Percentiles rank a stretch among this genome's conserved stretches.
phyloP scores from a whole-genome alignment of 495 filamentous ascomycete species.

The Aspergillus incahuasiensis region DNA sequence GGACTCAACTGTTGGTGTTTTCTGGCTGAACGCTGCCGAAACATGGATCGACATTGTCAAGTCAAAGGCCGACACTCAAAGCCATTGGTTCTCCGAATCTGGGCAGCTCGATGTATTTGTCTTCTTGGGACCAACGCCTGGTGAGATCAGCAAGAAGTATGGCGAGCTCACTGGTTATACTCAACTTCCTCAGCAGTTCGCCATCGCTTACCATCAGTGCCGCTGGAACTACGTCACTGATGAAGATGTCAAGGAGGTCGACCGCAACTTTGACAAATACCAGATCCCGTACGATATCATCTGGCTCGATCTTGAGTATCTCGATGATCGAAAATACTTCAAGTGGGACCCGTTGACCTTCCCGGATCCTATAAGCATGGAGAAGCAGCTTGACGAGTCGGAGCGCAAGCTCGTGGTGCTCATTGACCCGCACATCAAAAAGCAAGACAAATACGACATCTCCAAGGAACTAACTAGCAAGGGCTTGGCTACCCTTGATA shows the following conservation, averaged over 20 bases:
- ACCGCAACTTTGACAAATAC: conserved; percentile 90
- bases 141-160: conserved; percentile 75
- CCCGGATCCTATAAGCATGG: conserved; percentile 79
- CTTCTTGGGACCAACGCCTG: conserved; percentile 81
- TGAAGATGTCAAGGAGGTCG: conserved; percentile 93
- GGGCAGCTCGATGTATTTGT: conserved; percentile 90
- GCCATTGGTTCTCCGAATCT: conserved; percentile 94
- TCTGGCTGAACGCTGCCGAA: conserved; percentile 97
- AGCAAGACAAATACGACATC: conserved; percentile 69
- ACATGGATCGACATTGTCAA: conserved; percentile 97
- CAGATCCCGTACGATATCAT: conserved; percentile 97
- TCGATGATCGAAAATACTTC: conserved; percentile 94
- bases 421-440: conserved; percentile 98
- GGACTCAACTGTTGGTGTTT: conserved; percentile 91
- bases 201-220: conserved; percentile 93
- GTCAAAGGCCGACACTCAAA: conserved; percentile 71
- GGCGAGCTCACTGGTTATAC: conserved; percentile 92
- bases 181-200: conserved; percentile 83
- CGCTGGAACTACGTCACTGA: conserved; percentile 98
- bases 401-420: conserved; percentile 90
- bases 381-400: conserved; percentile 73
- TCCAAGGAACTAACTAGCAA: conserved; percentile 78
- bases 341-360: conserved; percentile 91
- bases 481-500: conserved; percentile 77
- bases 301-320: conserved; percentile 97